Conservation (phyloP, 2,329 filamentous ascomycete species). For the Alternaria rosae region DNA sequence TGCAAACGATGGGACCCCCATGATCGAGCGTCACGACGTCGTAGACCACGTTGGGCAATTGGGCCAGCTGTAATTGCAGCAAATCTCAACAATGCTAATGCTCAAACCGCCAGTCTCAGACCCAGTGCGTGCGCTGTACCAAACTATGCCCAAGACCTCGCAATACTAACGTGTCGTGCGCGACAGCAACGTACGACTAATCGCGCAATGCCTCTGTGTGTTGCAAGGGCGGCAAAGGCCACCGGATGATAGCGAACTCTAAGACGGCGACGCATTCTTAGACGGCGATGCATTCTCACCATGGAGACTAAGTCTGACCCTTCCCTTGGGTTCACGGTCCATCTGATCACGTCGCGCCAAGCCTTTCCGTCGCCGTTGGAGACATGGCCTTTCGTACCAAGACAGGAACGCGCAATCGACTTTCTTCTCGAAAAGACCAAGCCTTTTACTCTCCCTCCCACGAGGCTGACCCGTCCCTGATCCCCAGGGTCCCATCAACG, state of each 20-base stretch:
- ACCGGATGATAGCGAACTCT: conserved; percentile 5
- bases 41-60: conserved; percentile 3
- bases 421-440: conserved; percentile 8
- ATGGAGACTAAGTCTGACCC: neutral
- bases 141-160: conserved; percentile 8
- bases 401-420: conserved; percentile 6
- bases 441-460: neutral
- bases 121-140: conserved; percentile 12
- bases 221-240: neutral
- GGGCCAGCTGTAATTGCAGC: conserved; percentile 5
- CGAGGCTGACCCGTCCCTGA: conserved; percentile 10
- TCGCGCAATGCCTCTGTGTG: conserved; percentile 5
- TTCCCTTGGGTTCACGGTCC: conserved; percentile 1
- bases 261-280: neutral
- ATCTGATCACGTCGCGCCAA: conserved; percentile 1
- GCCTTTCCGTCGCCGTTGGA: neutral
- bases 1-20: neutral
- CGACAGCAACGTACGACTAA: conserved; percentile 12
- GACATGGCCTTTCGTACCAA: neutral
- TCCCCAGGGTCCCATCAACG: conserved; percentile 12
- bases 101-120: conserved; percentile 10
- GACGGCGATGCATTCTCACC: neutral
- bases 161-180: conserved; percentile 1
- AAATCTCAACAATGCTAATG: conserved; percentile 13
- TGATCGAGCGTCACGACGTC: conserved; percentile 2